Evolutionary conservation across 2,329 filamentous ascomycete species (phyloP).

Genomic region (Stylonectria norvegica): DNA sequence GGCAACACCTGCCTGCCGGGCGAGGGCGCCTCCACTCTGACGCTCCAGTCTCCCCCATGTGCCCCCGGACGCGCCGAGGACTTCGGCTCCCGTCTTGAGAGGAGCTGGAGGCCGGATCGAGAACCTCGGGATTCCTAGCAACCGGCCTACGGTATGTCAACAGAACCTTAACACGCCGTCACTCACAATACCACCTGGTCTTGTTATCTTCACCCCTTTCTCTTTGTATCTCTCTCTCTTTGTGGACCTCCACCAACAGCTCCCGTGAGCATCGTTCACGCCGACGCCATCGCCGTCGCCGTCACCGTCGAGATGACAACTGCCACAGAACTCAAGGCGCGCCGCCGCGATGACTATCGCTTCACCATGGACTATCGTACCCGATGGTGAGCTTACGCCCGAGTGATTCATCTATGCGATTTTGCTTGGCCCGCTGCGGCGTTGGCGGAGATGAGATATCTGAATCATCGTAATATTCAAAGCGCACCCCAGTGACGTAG

Average conservation of each 20-base stretch:
- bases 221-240: background rate
- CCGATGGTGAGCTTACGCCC: conserved; percentile 61
- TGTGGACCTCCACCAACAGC: background rate
- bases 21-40: no score
- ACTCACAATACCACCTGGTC: background rate
- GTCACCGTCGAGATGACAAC: conserved; percentile 13
- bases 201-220: conserved; percentile 6
- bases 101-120: conserved; percentile 6
- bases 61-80: conserved; percentile 1
- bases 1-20: no score
- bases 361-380: conserved; percentile 81
- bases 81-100: conserved; percentile 23
- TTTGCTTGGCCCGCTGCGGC: no score
- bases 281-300: background rate
- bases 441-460: no score
- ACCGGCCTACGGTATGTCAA: conserved; percentile 2
- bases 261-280: background rate
- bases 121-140: conserved; percentile 14
- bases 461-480: no score
- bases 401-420: no score
- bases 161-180: conserved; percentile 9
- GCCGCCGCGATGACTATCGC: conserved; percentile 68
- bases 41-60: no score
- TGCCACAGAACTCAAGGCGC: conserved; percentile 50
- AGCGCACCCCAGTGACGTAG: background rate